Evolutionary conservation across 768 basidiomycete species (phyloP).

Genomic region (Termitomyces titanicus): DNA sequence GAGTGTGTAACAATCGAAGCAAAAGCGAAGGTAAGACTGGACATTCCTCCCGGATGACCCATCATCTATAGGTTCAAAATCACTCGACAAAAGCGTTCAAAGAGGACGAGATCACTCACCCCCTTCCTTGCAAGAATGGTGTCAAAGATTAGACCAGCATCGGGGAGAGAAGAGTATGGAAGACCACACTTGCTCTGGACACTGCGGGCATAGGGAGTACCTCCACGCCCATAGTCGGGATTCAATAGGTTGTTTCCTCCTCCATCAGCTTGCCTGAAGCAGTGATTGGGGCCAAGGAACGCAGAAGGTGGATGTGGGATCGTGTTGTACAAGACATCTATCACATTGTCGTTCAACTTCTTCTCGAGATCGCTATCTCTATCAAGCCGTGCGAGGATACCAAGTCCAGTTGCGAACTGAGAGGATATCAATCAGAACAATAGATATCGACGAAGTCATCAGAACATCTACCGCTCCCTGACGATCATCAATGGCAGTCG

Average conservation of each 20-base stretch:
- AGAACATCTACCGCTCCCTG: conserved; percentile 22
- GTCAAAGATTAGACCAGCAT: conserved; percentile 60
- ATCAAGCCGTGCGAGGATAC: conserved; percentile 22
- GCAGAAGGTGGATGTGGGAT: conserved; percentile 49
- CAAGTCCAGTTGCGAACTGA: conserved; percentile 26
- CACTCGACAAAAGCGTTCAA: conserved; percentile 7
- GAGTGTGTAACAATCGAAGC: conserved; percentile 61
- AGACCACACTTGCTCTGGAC: conserved; percentile 41
- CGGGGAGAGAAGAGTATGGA: conserved; percentile 43
- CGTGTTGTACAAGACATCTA: conserved; percentile 51
- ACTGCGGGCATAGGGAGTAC: conserved; percentile 48
- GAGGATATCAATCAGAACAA: background rate
- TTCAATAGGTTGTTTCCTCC: conserved; percentile 41
- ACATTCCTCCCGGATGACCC: conserved; percentile 52
- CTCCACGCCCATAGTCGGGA: conserved; percentile 46
- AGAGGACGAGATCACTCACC: conserved; percentile 19
- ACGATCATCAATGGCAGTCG: conserved; percentile 39
- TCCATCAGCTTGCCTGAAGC: conserved; percentile 47
- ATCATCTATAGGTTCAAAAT: background rate
- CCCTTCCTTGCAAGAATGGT: conserved; percentile 41
- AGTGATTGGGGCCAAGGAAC: conserved; percentile 28
- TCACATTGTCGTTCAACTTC: conserved; percentile 20
- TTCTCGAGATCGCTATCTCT: conserved; percentile 16
- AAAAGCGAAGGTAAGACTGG: conserved; percentile 60
- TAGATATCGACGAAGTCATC: background rate